Conservation (phyloP, 2,329 filamentous ascomycete genomes). For the Penicillium vulpinum region DNA sequence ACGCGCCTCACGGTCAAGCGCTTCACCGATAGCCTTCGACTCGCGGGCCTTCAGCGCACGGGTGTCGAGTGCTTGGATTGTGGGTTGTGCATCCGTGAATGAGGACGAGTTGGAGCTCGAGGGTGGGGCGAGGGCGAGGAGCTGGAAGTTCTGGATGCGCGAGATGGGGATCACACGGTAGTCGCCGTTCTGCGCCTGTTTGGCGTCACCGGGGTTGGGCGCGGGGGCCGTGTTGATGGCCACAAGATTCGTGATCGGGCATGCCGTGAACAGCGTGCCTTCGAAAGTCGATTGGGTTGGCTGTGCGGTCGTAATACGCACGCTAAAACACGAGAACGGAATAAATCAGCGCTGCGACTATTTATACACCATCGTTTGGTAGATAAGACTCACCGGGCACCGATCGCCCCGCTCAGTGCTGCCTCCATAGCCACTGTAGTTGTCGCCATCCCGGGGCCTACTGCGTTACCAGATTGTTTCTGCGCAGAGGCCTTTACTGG, state of each 20-base stretch:
- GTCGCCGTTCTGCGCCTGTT: slow-evolving; percentile 50
- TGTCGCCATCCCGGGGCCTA: slow-evolving; percentile 40
- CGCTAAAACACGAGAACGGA: slow-evolving; percentile 39
- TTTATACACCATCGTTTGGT: background rate
- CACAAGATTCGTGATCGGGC: slow-evolving; percentile 61
- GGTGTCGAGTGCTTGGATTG: slow-evolving; percentile 52
- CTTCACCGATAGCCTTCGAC: slow-evolving; percentile 55
- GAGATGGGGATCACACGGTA: slow-evolving; percentile 63
- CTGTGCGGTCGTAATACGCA: slow-evolving; percentile 58
- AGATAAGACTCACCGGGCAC: slow-evolving; percentile 55
- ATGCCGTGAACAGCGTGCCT: slow-evolving; percentile 63
- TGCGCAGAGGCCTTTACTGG: slow-evolving; percentile 50
- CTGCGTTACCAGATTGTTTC: slow-evolving; percentile 37
- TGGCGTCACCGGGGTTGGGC: slow-evolving; percentile 34
- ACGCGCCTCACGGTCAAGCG: slow-evolving; percentile 59
- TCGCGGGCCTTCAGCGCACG: slow-evolving; percentile 57
- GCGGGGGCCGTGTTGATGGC: slow-evolving; percentile 58
- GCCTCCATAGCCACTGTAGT: slow-evolving; percentile 54
- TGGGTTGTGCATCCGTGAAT: slow-evolving; percentile 50
- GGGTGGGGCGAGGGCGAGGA: slow-evolving; percentile 47
- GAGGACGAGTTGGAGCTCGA: slow-evolving; percentile 35
- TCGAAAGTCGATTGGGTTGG: slow-evolving; percentile 55
- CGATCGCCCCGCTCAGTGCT: slow-evolving; percentile 60
- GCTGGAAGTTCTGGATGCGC: slow-evolving; percentile 58
- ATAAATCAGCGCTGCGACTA: slow-evolving; percentile 2